Base-by-base conservation (phyloP, 2,329 filamentous ascomycete species). In the Fusarium nisikadoi region DNA sequence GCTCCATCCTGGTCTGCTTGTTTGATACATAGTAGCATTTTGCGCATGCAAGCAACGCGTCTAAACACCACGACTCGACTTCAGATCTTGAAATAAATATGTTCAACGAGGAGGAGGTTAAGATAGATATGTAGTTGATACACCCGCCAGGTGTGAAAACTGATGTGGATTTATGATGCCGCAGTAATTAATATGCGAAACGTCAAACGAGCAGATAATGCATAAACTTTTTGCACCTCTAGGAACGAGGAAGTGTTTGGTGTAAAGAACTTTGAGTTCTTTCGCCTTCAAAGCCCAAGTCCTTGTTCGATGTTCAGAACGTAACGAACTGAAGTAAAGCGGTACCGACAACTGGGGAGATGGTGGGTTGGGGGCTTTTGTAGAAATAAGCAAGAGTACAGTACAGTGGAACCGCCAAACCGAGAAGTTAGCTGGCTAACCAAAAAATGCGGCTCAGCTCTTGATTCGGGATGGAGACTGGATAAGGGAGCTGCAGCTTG, bases 11-110 rank as follows among this genome's bases (percentile, higher is more conserved):
- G 72, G 62, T 56, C 70, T 67, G 64, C 63, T 68, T 64, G 73
- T 68, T 59, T 68, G 59, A 72, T 76, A 70, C 76, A 78, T 78
- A 59, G 67, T 78, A 68, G 76, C 76, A 78, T 78, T 65, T 77
- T 78, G 74, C 62, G 74, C 64, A 56, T 68, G 61, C 60, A 62
- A 62, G 43, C 41, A 60, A 49, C 39, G 45, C 56, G 63, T 66
- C 38, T 63, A 46, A 45, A 60, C 62, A 58, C 57, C 36, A 39
- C 56, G 41, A 59, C 57, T 59, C 45, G 62, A 59, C 57, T 33
- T 29, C 46, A 46, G 45, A 33, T 39, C 31, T 38, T 35, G 27
- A 29, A 31, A 13, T 31, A 53, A 33, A 47, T 27, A 33, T 20
- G 9, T 17, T 53, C n/a, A 41, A 57, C 20, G 19, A 33, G 14